Evolutionary conservation across 352 stramenopile genomes (phyloP), one percentile per base, ranked within the genome.

Genomic region (Pythium inflatum): DNA sequence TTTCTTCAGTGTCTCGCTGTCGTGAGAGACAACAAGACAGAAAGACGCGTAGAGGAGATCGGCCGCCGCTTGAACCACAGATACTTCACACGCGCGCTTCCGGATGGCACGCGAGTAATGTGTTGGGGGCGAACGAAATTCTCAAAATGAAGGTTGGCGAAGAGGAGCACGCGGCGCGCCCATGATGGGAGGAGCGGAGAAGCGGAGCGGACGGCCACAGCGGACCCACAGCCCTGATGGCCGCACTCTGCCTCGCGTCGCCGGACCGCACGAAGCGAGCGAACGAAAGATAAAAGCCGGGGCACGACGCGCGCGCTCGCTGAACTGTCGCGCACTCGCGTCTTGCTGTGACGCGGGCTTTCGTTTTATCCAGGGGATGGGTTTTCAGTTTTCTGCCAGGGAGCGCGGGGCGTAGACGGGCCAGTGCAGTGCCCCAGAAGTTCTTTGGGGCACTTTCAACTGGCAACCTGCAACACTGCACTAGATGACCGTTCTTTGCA

Each of bases 81-180:
- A 18, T 57, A 74, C 59, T 64, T 43, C 16, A 69, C 41, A 40
- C 22, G 38, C 45, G 46, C 53, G 63, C 63, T 70, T 70, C 63
- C 54, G 45, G 43, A 43, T 64, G 63, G 55, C 57, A 24, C 57
- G 66, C 57, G 58, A 60, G 51, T 38, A 57, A 67, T 57, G 51
- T 68, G 59, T 43, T 43, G 36, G 36, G 76, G 76, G 67, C 76
- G 76, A 82, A 82, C 73, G 76, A 82, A 80, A 80, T 82, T 82
- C 76, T 79, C 73, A 66, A 80, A 82, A 67, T 68, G 62, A 71
- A 56, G 31, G 56, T 62, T 71, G 33, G 53, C 31, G 63, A 41
- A 65, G 49, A 68, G 48, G 61, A 68, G 61, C 25, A 48, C 30
- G 27, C 31, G 22, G 43, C 20, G n/a, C 43, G 11, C 5, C n/a